A percentile compares a stretch with the other conserved stretches of the same genome.
Conservation (phyloP, 805 yeast genomes). For the Saturnispora serradocipensis region DNA sequence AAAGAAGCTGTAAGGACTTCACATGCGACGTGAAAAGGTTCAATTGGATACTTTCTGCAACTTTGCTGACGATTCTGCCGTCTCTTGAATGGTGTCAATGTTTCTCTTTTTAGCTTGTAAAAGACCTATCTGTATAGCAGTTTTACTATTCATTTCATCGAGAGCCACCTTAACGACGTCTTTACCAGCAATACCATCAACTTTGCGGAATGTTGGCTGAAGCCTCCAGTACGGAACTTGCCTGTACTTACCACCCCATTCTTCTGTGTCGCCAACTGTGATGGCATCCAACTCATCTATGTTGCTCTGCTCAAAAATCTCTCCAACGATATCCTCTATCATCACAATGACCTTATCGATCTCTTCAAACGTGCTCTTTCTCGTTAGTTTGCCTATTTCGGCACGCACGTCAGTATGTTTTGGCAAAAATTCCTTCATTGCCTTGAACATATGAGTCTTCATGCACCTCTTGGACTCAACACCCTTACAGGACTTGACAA, state of each 20-base stretch:
- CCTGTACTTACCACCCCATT: conserved; percentile 80
- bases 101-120: conserved; percentile 10
- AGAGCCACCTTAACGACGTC: conserved; percentile 21
- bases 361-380: conserved; percentile 34
- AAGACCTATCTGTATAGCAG: conserved; percentile 11
- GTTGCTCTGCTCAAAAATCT: conserved; percentile 42
- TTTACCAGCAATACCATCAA: conserved; percentile 62
- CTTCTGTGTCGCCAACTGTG: conserved; percentile 38
- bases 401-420: conserved; percentile 72
- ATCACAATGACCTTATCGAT: conserved; percentile 43
- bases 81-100: neutral
- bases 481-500: conserved; percentile 53
- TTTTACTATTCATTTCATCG: conserved; percentile 8
- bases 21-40: neutral
- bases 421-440: conserved; percentile 71
- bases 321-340: conserved; percentile 59
- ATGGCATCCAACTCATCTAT: conserved; percentile 51
- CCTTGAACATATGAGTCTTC: conserved; percentile 88
- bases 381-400: conserved; percentile 46
- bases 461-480: conserved; percentile 73
- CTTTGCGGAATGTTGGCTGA: conserved; percentile 90
- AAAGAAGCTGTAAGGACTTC: neutral
- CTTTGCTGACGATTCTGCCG: neutral
- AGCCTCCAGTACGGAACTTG: conserved; percentile 91
- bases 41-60: neutral